Base-by-base conservation (phyloP, 2,329 filamentous ascomycete genomes). In the Penicillium sp. region DNA sequence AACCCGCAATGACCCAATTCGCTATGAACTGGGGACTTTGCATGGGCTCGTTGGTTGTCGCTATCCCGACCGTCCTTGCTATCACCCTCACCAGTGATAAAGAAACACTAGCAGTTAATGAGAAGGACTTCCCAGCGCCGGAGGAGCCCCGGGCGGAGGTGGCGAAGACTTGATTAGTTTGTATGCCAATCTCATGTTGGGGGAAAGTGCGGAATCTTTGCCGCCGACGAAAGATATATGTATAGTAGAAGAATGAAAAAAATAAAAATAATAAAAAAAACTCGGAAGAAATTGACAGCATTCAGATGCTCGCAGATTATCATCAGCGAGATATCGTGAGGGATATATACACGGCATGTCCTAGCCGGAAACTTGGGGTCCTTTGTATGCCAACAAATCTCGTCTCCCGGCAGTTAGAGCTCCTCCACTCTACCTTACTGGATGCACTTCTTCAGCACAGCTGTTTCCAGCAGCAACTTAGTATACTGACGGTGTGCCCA, bases 391-490 rank as follows among this genome's bases (percentile, higher is more conserved):
- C 31, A 31, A 22, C 6, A 20, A 42, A 43, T 32, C n/a, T 20
- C 32, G 11, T 18, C 32, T 26, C 18, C 13, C 18, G 24, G 38
- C 7, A 5, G 29, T 16, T 20, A 40, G 5, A 22, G 38, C 6
- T 11, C 26, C 7, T 34, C 32, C 16, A 16, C 11, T 11, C 18
- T 20, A 22, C 1, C 20, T 56, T 48, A 62, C 26, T 31, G 40
- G 13, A 64, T 39, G 31, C 61, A 64, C 11, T 57, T 66, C 57
- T 66, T 66, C 45, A 65, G 53, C 9, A 82, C 61, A 2, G 79
- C 81, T 46, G 76, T 82, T 74, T 84, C 82, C 77, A 83, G 79
- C 74, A 74, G 77, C 40, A 85, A 61, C 71, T 84, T 84, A 18
- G 80, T 79, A 65, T 85, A 85, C 70, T 81, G 74, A 62, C 77